Conservation (phyloP, 768 basidiomycete genomes). For the Bullera alba region DNA sequence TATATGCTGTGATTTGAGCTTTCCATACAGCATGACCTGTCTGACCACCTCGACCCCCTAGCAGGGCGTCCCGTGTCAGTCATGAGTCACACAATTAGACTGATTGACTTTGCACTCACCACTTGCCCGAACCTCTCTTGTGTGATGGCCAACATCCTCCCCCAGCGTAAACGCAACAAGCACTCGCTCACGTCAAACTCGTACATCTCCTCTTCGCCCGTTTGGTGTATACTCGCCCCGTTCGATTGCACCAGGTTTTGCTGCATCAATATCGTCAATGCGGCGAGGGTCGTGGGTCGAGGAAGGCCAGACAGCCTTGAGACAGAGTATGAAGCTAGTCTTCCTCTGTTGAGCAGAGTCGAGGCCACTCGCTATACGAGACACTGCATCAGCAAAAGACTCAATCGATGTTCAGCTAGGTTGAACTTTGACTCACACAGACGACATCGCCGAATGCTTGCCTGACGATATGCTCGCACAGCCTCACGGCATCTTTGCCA, state of each 20-base stretch:
- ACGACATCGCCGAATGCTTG: conserved; percentile 42
- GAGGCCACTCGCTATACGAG: conserved; percentile 61
- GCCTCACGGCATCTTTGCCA: conserved; percentile 43
- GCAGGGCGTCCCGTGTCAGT: background rate
- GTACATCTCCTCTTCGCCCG: conserved; percentile 47
- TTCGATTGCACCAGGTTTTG: conserved; percentile 83
- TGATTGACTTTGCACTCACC: conserved; percentile 50
- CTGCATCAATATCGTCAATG: conserved; percentile 72
- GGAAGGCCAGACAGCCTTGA: conserved; percentile 63
- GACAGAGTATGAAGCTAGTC: conserved; percentile 64
- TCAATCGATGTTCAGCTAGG: too few relatives aligned
- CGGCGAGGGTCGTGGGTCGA: conserved; percentile 61
- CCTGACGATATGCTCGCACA: conserved; percentile 42
- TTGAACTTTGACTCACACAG: conserved; percentile 25
- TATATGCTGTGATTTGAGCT: conserved; percentile 69
- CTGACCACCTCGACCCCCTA: conserved; percentile 73
- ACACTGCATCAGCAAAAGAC: background rate
- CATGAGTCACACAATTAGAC: background rate
- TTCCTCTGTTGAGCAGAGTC: conserved; percentile 69
- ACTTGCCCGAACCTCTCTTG: conserved; percentile 62
- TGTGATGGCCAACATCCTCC: conserved; percentile 69
- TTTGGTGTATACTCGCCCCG: conserved; percentile 48
- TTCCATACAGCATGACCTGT: conserved; percentile 74
- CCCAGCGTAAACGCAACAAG: conserved; percentile 72
- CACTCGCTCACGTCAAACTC: conserved; percentile 82